Conservation (phyloP, 2,329 filamentous ascomycete genomes). For the Colletotrichum lindemuthianum region DNA sequence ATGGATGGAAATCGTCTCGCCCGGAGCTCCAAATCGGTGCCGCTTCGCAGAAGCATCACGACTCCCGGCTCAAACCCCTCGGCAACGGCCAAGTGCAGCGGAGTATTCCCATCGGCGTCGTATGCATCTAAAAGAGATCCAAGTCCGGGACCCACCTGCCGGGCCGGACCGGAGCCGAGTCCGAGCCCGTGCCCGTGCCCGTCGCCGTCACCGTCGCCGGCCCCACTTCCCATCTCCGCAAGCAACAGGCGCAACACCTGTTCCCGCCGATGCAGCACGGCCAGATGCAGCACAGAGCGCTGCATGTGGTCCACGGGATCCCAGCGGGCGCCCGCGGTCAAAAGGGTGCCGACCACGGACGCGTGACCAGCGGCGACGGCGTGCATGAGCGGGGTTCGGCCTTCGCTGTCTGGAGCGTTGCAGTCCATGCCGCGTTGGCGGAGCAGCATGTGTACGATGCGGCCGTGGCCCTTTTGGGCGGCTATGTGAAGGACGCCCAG, state of each 20-base stretch:
- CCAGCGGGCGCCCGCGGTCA: background rate
- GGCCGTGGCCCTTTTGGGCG: background rate
- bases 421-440: conserved; percentile 6
- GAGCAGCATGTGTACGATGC: background rate
- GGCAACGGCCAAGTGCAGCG: background rate
- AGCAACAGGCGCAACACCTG: conserved; percentile 7
- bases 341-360: background rate
- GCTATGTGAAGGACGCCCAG: background rate
- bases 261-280: background rate
- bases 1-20: background rate
- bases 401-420: conserved; percentile 7
- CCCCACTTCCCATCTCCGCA: background rate
- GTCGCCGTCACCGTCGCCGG: background rate
- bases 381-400: conserved; percentile 1
- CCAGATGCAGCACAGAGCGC: conserved; percentile 4
- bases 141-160: background rate
- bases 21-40: background rate
- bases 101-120: conserved; percentile 1
- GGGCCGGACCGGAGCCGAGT: background rate
- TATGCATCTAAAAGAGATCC: background rate
- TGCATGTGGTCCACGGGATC: background rate
- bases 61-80: conserved; percentile 3
- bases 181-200: too few species aligned
- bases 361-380: background rate
- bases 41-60: background rate